These are phyloP conservation scores for Kewa caespitosa DNA, from an alignment of 179 eudicot species.

Conservation along the genomic window DNA sequence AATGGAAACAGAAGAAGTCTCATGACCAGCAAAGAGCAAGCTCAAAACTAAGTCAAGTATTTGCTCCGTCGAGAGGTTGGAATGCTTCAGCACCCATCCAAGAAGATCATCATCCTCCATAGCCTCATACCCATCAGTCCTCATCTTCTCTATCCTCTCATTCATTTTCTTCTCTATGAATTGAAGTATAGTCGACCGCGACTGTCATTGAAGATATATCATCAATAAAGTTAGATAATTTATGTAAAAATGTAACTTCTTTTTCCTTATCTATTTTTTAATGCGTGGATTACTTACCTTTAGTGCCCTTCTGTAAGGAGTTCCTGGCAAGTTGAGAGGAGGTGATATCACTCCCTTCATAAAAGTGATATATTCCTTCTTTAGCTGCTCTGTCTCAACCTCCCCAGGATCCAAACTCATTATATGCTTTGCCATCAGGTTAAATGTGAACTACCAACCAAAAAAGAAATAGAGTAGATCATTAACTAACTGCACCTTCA, in stretches of 20 bases:
- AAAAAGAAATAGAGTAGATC: not conserved
- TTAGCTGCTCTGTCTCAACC: constrained; percentile 81
- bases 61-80: constrained; percentile 83
- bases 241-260: not conserved
- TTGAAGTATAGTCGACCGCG: constrained; percentile 64
- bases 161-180: constrained; percentile 84
- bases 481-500: too few relatives aligned
- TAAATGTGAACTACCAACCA: constrained; percentile 76
- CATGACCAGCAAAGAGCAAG: constrained; percentile 97
- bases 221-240: not conserved
- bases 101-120: constrained; percentile 75
- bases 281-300: constrained; percentile 38
- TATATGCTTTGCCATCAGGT: constrained; percentile 91
- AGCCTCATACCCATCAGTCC: constrained; percentile 18
- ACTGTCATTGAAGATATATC: constrained; percentile 27
- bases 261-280: not conserved
- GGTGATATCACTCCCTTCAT: constrained; percentile 97
- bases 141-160: constrained; percentile 43
- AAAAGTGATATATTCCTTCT: constrained; percentile 89
- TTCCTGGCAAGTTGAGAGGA: constrained; percentile 93
- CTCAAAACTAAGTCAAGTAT: constrained; percentile 85
- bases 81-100: constrained; percentile 86
- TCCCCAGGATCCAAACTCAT: constrained; percentile 94
- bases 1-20: constrained; percentile 93
- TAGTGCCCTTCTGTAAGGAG: constrained; percentile 84